Evolutionary conservation across 192 early-diverging fungal genomes (phyloP), one percentile per base, ranked within the genome.

Genomic region (Rhizoclosmatium globosum): DNA sequence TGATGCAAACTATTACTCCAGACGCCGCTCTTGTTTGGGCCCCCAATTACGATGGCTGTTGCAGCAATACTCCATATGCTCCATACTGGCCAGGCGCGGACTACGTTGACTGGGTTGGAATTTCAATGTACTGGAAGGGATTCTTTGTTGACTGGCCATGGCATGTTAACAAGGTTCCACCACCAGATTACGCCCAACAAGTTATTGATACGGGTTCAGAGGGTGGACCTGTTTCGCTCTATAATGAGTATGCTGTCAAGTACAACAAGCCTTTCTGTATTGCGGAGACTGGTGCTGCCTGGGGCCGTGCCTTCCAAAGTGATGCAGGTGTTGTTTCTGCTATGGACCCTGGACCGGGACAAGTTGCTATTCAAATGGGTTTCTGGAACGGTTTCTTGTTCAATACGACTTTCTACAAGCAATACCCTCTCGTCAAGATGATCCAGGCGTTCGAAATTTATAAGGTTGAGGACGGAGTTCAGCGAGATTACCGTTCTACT

Each of bases 91-190:
- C 86, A 2, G 86, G 86, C 11, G 81, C 84, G 56, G 82, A 71
- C 23, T 83, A 73, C 47, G 86, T 87, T 17, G 86, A 87, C 77
- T 87, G 83, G 83, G 50, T 86, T n/a, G 86, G 86, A 21, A 73
- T 85, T 23, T 64, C 74, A 15, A 62, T 71, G 41, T 64, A 79
- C 56, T 84, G 69, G 69, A 71, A 71, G 69, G 69, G 69, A 71
- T 71, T 23, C 38, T 38, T 9, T 19, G 50, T 15, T 19, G 69
- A 71, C 39, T 71, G 69, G 69, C 69, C 69, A 41, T 71, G 69
- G 69, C 13, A 56, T 11, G 41, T 38, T 4, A 64, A 74, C 60
- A 60, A 42, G 59, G 11, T 39, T n/a, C 58, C 58, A 11, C 73
- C 61, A 47, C 3, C 47, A 9, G 68, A 78, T 59, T 78, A 70